These are phyloP conservation scores for Cladosporium sp. DNA, from an alignment of 2,329 filamentous ascomycete genomes.

Conservation along the genomic window DNA sequence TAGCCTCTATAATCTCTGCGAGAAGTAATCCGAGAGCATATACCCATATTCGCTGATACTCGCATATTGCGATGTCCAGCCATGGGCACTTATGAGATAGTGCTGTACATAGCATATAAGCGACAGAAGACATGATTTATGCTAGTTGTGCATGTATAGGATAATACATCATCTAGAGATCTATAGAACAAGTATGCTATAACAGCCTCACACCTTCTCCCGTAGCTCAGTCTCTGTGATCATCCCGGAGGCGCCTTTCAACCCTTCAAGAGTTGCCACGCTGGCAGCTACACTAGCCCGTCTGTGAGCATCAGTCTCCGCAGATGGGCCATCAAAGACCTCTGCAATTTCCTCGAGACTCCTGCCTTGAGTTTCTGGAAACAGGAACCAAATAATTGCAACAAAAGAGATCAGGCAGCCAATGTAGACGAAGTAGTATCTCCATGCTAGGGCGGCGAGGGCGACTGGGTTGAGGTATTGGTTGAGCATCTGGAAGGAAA, in stretches of 20 bases:
- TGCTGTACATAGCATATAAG: no score
- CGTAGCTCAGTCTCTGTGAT: background rate
- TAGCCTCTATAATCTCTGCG: no score
- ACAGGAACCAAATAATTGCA: slow-evolving; percentile 53
- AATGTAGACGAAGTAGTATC: slow-evolving; percentile 31
- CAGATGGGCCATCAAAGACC: slow-evolving; percentile 12
- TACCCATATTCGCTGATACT: no score
- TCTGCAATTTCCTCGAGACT: slow-evolving; percentile 25
- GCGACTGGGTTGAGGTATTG: slow-evolving; percentile 34
- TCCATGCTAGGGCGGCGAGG: slow-evolving; percentile 24
- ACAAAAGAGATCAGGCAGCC: slow-evolving; percentile 26
- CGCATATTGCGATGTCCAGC: no score
- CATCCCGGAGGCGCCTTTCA: background rate
- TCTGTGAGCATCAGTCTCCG: slow-evolving; percentile 6
- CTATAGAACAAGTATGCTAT: no score
- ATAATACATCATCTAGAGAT: no score
- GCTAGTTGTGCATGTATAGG: no score
- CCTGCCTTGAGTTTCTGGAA: slow-evolving; percentile 31
- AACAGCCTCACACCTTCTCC: background rate
- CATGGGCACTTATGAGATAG: no score
- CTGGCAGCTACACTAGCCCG: background rate
- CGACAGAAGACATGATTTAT: no score
- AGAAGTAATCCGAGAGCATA: no score
- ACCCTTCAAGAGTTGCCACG: background rate
- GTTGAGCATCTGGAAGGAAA: slow-evolving; percentile 26